Conservation (phyloP, 2,329 filamentous ascomycete genomes). For the Sarocladiaceae sp. region DNA sequence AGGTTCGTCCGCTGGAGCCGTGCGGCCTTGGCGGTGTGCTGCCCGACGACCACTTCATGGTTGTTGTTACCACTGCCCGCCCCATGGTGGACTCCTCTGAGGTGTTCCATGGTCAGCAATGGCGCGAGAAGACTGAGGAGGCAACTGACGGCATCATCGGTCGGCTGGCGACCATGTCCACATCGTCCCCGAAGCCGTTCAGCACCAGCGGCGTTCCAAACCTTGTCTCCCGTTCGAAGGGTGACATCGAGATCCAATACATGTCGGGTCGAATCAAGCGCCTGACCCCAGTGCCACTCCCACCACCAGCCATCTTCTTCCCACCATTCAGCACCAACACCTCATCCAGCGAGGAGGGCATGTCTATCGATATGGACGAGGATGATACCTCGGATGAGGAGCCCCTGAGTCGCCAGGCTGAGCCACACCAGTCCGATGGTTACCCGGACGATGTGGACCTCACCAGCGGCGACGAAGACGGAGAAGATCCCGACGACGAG, state of each 20-base stretch:
- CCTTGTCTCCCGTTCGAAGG: constrained; percentile 5
- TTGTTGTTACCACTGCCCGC: constrained; percentile 49
- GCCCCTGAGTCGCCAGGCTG: constrained; percentile 27
- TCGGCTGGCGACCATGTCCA: constrained; percentile 38
- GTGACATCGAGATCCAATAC: constrained; percentile 40
- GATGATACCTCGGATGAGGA: constrained; percentile 22
- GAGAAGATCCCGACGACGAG: constrained; percentile 33
- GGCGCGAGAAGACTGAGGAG: constrained; percentile 20
- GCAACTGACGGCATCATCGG: constrained; percentile 36
- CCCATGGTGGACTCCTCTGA: constrained; percentile 19
- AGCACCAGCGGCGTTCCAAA: constrained; percentile 3
- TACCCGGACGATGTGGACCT: constrained; percentile 36
- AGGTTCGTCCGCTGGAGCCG: constrained; percentile 42
- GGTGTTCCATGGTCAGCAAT: not conserved
- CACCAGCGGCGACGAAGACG: constrained; percentile 37
- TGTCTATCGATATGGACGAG: constrained; percentile 24
- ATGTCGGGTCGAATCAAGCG: constrained; percentile 35
- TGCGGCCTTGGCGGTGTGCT: constrained; percentile 56
- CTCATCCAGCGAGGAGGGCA: constrained; percentile 27
- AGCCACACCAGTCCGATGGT: constrained; percentile 35
- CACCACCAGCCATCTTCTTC: constrained; percentile 49
- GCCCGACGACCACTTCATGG: constrained; percentile 61
- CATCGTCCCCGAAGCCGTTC: constrained; percentile 26
- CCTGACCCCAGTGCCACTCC: constrained; percentile 43
- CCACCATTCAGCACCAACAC: constrained; percentile 40